Percentiles rank a stretch among this genome's conserved stretches.
These are phyloP conservation scores for Penicillium decumbens DNA, from an alignment of 2,329 filamentous ascomycete genomes.

Conservation along the genomic window DNA sequence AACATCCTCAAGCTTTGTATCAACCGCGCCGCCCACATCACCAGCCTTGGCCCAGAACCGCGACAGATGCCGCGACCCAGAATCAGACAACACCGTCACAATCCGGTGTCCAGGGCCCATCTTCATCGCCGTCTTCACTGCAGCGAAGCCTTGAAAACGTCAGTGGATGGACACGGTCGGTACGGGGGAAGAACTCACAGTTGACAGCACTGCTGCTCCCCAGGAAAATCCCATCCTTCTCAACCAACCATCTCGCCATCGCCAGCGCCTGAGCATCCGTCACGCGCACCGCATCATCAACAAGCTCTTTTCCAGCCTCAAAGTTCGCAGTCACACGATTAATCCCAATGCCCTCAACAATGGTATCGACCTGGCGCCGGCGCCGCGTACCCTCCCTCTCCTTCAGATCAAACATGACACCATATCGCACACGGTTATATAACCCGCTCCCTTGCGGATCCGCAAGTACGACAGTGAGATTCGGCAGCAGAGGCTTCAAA, in stretches of 20 bases:
- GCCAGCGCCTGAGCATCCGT: constrained; percentile 80
- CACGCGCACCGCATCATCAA: constrained; percentile 86
- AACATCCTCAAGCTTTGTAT: constrained; percentile 46
- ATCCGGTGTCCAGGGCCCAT: constrained; percentile 48
- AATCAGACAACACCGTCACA: constrained; percentile 49
- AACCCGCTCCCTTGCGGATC: constrained; percentile 92
- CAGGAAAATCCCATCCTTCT: constrained; percentile 90
- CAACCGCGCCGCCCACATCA: constrained; percentile 43
- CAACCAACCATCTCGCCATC: constrained; percentile 96
- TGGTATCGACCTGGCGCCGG: constrained; percentile 85
- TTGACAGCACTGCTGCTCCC: constrained; percentile 97
- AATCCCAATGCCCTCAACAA: constrained; percentile 93
- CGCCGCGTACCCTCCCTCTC: constrained; percentile 88
- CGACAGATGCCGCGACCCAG: constrained; percentile 50
- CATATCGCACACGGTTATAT: constrained; percentile 85
- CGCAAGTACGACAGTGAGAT: constrained; percentile 71
- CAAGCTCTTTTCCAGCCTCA: constrained; percentile 74
- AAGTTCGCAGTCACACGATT: constrained; percentile 94
- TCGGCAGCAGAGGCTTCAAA: constrained; percentile 67
- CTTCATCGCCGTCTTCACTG: constrained; percentile 44
- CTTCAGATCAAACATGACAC: constrained; percentile 88
- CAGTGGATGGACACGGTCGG: constrained; percentile 12
- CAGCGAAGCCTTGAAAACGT: constrained; percentile 42
- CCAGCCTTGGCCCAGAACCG: constrained; percentile 49
- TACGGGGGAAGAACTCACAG: constrained; percentile 50